Percentiles rank a stretch among this genome's conserved stretches.
Evolutionary conservation across 768 basidiomycete genomes (phyloP).

Genomic region (Panaeolus cyanescens): DNA sequence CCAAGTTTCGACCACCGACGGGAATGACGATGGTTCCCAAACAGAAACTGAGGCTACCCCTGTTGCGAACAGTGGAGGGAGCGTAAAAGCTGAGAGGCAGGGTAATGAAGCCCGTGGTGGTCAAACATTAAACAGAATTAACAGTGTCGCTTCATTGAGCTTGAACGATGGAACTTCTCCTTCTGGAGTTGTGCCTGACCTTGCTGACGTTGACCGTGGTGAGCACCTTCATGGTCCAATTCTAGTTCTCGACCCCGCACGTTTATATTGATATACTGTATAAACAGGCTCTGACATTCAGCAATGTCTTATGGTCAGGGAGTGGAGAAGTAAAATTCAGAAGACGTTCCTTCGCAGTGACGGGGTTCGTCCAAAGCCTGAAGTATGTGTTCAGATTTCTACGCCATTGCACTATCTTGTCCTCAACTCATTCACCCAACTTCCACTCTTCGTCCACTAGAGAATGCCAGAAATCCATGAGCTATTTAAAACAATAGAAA

Average conservation of each 20-base stretch:
- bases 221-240: too few species aligned
- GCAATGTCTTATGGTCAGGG: slow-evolving; percentile 64
- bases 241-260: neutral
- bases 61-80: too few species aligned
- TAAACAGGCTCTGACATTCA: slow-evolving; percentile 66
- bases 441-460: too few species aligned
- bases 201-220: neutral
- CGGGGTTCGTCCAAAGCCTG: slow-evolving; percentile 60
- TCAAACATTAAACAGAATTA: too few species aligned
- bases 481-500: slow-evolving; percentile 73
- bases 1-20: too few species aligned
- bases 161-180: too few species aligned
- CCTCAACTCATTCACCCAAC: neutral
- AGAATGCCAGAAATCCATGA: slow-evolving; percentile 75
- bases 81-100: too few species aligned
- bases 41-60: too few species aligned
- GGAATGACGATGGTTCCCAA: too few species aligned
- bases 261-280: slow-evolving; percentile 7
- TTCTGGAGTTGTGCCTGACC: neutral
- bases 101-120: too few species aligned
- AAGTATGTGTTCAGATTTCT: slow-evolving; percentile 41
- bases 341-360: slow-evolving; percentile 76
- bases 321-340: slow-evolving; percentile 91
- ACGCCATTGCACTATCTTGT: neutral
- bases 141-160: too few species aligned